phyloP scores from a whole-genome alignment of 2,329 filamentous ascomycete genomes.

The Claviceps digitariae region DNA sequence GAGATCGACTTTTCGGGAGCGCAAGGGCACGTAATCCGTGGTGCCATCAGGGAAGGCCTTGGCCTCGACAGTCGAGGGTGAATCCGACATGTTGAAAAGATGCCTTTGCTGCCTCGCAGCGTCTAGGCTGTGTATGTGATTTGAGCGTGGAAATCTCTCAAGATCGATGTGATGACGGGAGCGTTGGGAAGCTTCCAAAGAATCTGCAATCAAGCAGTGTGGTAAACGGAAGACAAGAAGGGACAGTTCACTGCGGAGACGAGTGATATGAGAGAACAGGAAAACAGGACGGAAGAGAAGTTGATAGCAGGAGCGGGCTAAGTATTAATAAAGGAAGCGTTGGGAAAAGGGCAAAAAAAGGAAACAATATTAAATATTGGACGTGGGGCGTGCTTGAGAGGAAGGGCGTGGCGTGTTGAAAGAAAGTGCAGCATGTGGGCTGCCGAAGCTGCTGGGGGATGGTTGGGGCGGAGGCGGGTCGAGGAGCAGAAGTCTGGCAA shows the following conservation, averaged over 20 bases:
- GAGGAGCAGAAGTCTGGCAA: neutral
- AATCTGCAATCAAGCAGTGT: neutral
- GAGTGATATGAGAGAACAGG: neutral
- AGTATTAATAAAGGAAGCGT: slow-evolving; percentile 1
- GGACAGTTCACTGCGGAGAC: neutral
- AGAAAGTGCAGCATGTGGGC: neutral
- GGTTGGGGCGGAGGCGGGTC: slow-evolving; percentile 6
- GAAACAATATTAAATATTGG: neutral
- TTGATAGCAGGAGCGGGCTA: slow-evolving; percentile 1
- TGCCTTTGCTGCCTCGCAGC: neutral
- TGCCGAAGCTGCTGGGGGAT: slow-evolving; percentile 5
- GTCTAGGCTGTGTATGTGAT: neutral
- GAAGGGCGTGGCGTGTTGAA: neutral
- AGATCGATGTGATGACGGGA: neutral
- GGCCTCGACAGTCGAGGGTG: slow-evolving; percentile 17
- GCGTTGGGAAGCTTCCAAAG: neutral
- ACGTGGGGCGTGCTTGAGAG: slow-evolving; percentile 1
- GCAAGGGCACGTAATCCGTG: slow-evolving; percentile 39
- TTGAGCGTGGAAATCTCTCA: neutral
- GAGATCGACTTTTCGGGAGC: slow-evolving; percentile 30
- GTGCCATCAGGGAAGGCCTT: slow-evolving; percentile 38
- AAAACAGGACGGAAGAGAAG: rapidly evolving
- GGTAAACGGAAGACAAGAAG: neutral
- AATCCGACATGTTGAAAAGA: slow-evolving; percentile 3
- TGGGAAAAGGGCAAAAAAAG: neutral